These are phyloP conservation scores for Sclerotinia spermophila DNA, from an alignment of 2,329 filamentous ascomycete species.

Conservation along the genomic window DNA sequence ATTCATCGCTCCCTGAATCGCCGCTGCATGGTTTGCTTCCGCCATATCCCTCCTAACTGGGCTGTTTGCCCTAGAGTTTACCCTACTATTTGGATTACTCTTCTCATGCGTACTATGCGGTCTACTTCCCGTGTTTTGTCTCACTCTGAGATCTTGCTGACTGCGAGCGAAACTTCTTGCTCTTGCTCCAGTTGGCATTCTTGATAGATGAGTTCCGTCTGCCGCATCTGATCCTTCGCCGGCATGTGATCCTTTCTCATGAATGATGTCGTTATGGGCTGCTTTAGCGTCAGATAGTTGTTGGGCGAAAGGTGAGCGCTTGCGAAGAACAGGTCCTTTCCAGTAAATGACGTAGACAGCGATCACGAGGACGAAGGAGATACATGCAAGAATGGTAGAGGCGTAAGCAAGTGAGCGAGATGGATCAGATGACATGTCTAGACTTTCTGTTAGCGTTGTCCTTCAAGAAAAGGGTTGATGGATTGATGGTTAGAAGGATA, in stretches of 20 bases:
- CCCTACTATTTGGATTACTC: not conserved
- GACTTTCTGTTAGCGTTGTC: not conserved
- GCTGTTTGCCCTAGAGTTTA: slow-evolving; percentile 17
- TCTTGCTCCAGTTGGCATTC: slow-evolving; percentile 24
- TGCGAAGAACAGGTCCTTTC: slow-evolving; percentile 57
- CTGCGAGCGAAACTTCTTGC: slow-evolving; percentile 25
- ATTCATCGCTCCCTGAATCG: not conserved
- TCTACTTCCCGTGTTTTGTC: slow-evolving; percentile 26
- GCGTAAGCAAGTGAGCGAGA: slow-evolving; percentile 55
- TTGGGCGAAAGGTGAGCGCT: slow-evolving; percentile 62
- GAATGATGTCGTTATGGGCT: not conserved
- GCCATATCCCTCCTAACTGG: not conserved
- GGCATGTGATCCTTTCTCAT: not conserved
- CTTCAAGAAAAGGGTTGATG: not conserved
- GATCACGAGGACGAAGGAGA: slow-evolving; percentile 57
- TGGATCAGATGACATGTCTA: slow-evolving; percentile 45
- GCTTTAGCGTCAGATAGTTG: slow-evolving; percentile 45
- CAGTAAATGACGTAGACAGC: slow-evolving; percentile 66
- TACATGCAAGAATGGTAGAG: slow-evolving; percentile 58
- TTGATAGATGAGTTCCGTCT: slow-evolving; percentile 15
- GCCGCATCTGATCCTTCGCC: not conserved
- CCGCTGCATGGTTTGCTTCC: not conserved
- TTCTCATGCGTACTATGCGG: slow-evolving; percentile 11
- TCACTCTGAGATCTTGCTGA: slow-evolving; percentile 30
- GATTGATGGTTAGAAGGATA: slow-evolving; percentile 15